phyloP scores from a whole-genome alignment of 2,329 filamentous ascomycete species.

The Penicillium freii region DNA sequence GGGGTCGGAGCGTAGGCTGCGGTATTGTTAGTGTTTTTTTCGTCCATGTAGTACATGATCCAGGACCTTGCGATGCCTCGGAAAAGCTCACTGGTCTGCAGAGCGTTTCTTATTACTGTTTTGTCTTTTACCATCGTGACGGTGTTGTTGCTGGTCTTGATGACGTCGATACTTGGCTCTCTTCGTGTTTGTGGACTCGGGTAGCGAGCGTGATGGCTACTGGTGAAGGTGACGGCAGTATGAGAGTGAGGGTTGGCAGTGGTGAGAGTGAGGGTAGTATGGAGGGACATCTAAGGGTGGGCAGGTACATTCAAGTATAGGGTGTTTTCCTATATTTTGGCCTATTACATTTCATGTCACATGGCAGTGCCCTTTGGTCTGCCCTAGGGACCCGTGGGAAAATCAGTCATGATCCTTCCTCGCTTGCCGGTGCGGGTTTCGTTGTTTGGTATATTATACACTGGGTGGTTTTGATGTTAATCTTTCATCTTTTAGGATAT shows the following conservation, averaged over 20 bases:
- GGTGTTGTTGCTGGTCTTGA: not conserved
- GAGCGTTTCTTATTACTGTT: not conserved
- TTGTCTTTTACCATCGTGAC: not conserved
- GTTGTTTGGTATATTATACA: too few relatives aligned
- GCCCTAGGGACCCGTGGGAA: too few relatives aligned
- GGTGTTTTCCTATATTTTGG: too few relatives aligned
- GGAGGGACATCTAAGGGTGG: too few relatives aligned
- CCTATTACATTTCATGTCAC: too few relatives aligned
- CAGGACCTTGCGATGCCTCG: not conserved
- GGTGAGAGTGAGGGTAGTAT: too few relatives aligned
- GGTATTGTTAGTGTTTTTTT: not conserved
- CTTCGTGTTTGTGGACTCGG: not conserved
- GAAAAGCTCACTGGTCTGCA: not conserved
- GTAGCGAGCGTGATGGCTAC: too few relatives aligned
- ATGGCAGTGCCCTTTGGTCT: too few relatives aligned
- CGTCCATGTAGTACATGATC: too few relatives aligned
- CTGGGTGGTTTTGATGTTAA: rapidly evolving
- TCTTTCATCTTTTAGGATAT: rapidly evolving
- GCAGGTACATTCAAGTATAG: too few relatives aligned
- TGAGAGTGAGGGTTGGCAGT: not conserved
- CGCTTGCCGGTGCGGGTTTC: not conserved
- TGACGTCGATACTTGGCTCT: not conserved
- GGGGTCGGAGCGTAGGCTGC: not conserved
- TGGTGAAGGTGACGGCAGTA: too few relatives aligned
- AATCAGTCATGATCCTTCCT: not conserved